Evolutionary conservation across 106 monocot genomes (phyloP), one percentile per base, ranked within the genome.

Genomic region (Triglochin maritima): DNA sequence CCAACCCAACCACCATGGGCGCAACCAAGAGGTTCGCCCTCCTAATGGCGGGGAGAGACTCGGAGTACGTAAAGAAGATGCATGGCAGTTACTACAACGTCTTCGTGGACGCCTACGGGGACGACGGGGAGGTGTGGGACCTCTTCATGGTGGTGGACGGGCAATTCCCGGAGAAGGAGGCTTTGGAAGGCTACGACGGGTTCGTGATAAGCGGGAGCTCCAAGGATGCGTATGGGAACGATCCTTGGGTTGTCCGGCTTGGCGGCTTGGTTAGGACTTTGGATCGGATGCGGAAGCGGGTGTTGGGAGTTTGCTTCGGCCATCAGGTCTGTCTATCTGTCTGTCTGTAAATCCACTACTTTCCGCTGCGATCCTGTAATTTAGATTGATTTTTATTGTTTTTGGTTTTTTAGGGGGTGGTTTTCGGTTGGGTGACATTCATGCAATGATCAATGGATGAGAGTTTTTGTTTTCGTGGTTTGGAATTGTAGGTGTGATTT

Each of bases 221-320:
- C 3, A 49, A 85, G 46, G 85, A 94, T 52, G 94, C 94, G 10
- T 86, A 94, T 49, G 86, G 74, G 11, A 60, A 87, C 46, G 89
- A 94, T 8, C 43, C 64, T 0, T 94, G 94, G 94, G 77, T 94
- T 4, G 29, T 87, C 13, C 62, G 60, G 68, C 82, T 94, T 9
- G 87, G 94, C 60, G 66, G 70, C 47, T 75, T 89, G 5, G 56
- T 94, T 9, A 82, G 78, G 70, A 85, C 80, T 6, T 56, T 94
- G 42, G 59, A 79, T 66, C 77, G 77, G 29, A 83, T 85, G 85
- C 71, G 74, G 3, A 94, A 94, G 82, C 81, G 69, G 48, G 70
- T 94, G 3, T 79, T 94, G 46, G 94, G 94, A 4, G 62, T 94
- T 64, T 94, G 94, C 75, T 94, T 94, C 69, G 94, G 94, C 50